These are phyloP conservation scores for Penium margaritaceum DNA, from an alignment of 139 green algal genomes.

Conservation along the genomic window DNA sequence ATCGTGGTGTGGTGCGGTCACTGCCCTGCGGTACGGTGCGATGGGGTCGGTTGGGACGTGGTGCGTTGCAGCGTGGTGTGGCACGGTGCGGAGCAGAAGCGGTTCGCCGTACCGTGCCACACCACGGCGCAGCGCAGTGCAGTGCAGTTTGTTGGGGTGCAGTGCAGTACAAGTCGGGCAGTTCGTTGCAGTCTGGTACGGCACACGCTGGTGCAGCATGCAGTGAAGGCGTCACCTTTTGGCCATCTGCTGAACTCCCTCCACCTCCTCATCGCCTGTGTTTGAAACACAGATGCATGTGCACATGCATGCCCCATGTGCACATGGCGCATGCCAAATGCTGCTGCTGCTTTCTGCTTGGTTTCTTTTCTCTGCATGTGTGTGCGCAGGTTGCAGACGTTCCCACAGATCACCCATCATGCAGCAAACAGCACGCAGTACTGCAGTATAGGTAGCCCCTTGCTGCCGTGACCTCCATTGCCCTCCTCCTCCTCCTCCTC, in stretches of 20 bases:
- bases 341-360: neutral
- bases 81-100: too few relatives aligned
- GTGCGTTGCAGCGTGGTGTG: too few relatives aligned
- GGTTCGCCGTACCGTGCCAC: too few relatives aligned
- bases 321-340: neutral
- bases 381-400: slow-evolving; percentile 68
- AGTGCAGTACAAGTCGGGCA: too few relatives aligned
- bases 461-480: slow-evolving; percentile 1
- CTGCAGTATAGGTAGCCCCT: too few relatives aligned
- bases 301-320: neutral
- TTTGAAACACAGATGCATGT: neutral
- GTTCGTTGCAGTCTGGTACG: too few relatives aligned
- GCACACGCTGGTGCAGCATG: neutral
- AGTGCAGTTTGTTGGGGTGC: too few relatives aligned
- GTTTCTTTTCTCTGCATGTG: too few relatives aligned
- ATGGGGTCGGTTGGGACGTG: too few relatives aligned
- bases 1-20: too few relatives aligned
- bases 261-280: neutral
- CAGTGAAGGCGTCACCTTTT: neutral
- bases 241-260: neutral
- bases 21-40: too few relatives aligned
- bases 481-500: neutral
- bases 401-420: slow-evolving; percentile 83
- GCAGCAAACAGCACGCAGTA: slow-evolving; percentile 94
- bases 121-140: too few relatives aligned